phyloP scores from a whole-genome alignment of 257 asterid genomes.

The Henckelia pumila region DNA sequence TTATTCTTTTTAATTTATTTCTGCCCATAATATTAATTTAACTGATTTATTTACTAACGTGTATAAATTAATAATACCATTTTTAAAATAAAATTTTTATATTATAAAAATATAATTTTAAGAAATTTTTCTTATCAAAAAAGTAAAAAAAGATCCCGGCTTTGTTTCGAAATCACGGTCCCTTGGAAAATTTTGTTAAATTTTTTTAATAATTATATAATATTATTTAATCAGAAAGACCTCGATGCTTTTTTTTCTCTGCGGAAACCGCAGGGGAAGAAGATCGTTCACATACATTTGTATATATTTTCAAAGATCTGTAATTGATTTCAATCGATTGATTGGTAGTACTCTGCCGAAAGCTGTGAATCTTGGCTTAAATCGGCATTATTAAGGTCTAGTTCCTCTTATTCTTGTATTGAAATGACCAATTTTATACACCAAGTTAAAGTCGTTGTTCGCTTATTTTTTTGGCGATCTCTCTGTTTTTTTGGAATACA shows the following conservation, averaged over 20 bases:
- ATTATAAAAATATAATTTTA: no score
- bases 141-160: no score
- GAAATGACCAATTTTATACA: conserved; percentile 20
- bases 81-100: no score
- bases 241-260: conserved; percentile 45
- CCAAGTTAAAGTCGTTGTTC: conserved; percentile 40
- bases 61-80: no score
- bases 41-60: no score
- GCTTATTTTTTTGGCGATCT: conserved; percentile 51
- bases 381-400: conserved; percentile 36
- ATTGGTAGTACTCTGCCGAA: conserved; percentile 20
- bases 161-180: no score
- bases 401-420: not conserved
- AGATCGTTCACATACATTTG: conserved; percentile 19
- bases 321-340: conserved; percentile 26
- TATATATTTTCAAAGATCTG: conserved; percentile 33
- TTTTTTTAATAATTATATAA: no score
- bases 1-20: no score
- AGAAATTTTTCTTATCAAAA: no score
- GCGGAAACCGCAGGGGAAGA: conserved; percentile 29
- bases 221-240: no score
- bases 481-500: conserved; percentile 26
- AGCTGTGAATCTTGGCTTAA: conserved; percentile 33
- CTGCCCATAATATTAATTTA: no score
- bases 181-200: no score